Percentiles rank a stretch among this genome's conserved stretches.
Conservation (phyloP, 2,329 filamentous ascomycete genomes). For the Pseudocercospora vitis region DNA sequence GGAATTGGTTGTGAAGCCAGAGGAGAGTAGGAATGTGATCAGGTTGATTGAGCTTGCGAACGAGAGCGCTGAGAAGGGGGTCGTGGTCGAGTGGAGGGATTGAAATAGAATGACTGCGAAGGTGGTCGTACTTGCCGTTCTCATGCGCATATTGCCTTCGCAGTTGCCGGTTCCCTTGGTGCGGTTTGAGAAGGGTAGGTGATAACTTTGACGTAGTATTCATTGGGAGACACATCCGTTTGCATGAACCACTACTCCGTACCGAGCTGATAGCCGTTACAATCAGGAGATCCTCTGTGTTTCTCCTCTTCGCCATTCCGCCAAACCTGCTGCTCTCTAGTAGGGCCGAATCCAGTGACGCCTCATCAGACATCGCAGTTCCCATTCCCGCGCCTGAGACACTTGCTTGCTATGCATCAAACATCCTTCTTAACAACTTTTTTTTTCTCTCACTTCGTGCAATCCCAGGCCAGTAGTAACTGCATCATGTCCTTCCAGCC, state of each 20-base stretch:
- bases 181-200: neutral
- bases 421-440: no score
- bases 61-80: conserved; percentile 41
- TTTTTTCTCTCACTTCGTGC: neutral
- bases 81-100: conserved; percentile 32
- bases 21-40: conserved; percentile 43
- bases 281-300: neutral
- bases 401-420: conserved; percentile 1
- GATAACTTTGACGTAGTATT: no score
- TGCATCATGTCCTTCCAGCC: neutral
- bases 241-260: conserved; percentile 3
- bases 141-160: no score
- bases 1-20: conserved; percentile 44
- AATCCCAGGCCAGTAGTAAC: neutral
- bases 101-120: neutral
- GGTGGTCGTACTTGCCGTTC: no score
- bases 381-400: neutral
- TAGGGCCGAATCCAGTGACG: neutral
- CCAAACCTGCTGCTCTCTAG: neutral
- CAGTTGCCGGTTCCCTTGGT: no score
- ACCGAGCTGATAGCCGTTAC: conserved; percentile 8
- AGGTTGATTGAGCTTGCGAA: conserved; percentile 46
- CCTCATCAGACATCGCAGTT: conserved; percentile 6
- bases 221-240: neutral
- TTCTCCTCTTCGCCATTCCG: neutral